These are phyloP conservation scores for Colletotrichum godetiae DNA, from an alignment of 2,329 filamentous ascomycete species.

Conservation along the genomic window DNA sequence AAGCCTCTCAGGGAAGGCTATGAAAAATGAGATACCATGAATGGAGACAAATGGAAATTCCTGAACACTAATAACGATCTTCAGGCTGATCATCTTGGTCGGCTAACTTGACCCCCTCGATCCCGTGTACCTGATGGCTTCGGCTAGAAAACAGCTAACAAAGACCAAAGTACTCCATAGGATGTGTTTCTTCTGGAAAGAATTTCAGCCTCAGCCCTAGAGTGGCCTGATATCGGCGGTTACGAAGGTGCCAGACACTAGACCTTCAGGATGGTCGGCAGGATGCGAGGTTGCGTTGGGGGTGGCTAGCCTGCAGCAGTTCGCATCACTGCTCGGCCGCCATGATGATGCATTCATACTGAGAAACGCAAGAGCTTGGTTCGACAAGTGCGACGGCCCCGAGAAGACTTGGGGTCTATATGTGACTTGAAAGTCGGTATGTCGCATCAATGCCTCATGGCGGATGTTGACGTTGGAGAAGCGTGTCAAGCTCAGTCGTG, in stretches of 20 bases:
- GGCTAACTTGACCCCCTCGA: background rate
- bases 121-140: background rate
- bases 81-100: background rate
- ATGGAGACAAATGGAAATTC: constrained; percentile 32
- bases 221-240: background rate
- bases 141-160: background rate
- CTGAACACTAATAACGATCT: background rate
- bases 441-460: constrained; percentile 9
- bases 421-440: constrained; percentile 15
- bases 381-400: background rate
- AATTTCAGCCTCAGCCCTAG: background rate
- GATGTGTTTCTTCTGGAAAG: background rate
- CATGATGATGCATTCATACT: background rate
- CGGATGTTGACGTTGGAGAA: constrained; percentile 25
- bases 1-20: constrained; percentile 20
- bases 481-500: constrained; percentile 25
- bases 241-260: background rate
- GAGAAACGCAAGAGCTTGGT: background rate
- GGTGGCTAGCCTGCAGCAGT: constrained; percentile 7
- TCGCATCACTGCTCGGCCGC: background rate
- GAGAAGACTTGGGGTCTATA: constrained; percentile 23
- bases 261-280: background rate
- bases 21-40: constrained; percentile 35
- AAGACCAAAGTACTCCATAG: background rate
- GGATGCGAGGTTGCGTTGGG: constrained; percentile 5